phyloP scores from a whole-genome alignment of 805 yeast species.

The Ogataea allantospora region DNA sequence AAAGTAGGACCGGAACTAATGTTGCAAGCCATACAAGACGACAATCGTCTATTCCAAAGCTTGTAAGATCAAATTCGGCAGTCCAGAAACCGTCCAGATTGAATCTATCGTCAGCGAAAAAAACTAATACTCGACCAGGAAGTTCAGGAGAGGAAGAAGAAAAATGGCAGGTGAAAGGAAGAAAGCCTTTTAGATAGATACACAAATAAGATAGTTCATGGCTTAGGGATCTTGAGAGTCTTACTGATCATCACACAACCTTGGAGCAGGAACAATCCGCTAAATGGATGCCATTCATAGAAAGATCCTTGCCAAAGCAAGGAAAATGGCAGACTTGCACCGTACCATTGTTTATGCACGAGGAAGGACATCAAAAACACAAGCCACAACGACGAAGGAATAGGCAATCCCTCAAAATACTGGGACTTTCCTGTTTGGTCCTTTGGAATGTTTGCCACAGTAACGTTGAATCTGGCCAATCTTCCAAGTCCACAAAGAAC shows the following conservation, averaged over 20 bases:
- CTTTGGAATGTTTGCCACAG: constrained; percentile 90
- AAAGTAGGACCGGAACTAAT: constrained; percentile 2
- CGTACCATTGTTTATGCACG: constrained; percentile 48
- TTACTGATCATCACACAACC: constrained; percentile 93
- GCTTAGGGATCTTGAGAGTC: constrained; percentile 87
- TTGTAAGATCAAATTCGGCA: constrained; percentile 13
- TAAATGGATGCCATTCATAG: constrained; percentile 74
- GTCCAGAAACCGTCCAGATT: constrained; percentile 6
- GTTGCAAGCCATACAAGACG: constrained; percentile 7
- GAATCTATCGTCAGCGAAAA: constrained; percentile 20
- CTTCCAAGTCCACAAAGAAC: constrained; percentile 92
- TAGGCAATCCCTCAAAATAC: constrained; percentile 95
- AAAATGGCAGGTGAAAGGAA: constrained; percentile 27
- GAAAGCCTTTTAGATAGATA: constrained; percentile 26
- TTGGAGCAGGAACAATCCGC: constrained; percentile 62
- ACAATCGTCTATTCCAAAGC: constrained; percentile 20
- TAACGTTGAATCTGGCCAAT: constrained; percentile 92
- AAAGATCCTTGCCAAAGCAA: constrained; percentile 49
- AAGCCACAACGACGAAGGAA: constrained; percentile 80
- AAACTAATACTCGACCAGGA: constrained; percentile 3
- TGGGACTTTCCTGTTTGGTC: constrained; percentile 83
- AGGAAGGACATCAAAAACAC: constrained; percentile 71
- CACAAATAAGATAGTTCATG: constrained; percentile 39
- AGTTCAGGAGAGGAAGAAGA: constrained; percentile 7
- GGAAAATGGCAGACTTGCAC: constrained; percentile 63